These are phyloP conservation scores for Debaryomycetaceae sp. DNA, from an alignment of 1,139 yeast species.

Conservation along the genomic window DNA sequence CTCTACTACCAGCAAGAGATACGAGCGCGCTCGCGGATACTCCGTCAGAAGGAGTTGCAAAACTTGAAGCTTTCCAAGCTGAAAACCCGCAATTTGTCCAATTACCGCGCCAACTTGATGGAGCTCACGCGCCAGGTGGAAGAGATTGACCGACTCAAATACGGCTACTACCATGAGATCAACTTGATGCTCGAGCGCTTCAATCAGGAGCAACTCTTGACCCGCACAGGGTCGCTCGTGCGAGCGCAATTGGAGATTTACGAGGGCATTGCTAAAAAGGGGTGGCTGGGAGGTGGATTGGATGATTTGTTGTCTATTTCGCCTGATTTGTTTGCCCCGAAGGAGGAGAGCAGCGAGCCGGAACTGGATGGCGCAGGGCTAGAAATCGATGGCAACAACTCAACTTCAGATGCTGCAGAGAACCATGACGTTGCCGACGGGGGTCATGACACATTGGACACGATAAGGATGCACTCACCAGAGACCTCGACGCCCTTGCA, in stretches of 20 bases:
- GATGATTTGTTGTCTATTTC: conserved; percentile 58
- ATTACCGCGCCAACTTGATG: conserved; percentile 61
- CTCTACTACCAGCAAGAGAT: conserved; percentile 51
- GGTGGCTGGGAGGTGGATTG: conserved; percentile 84
- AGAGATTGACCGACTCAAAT: conserved; percentile 71
- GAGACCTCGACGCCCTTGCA: not conserved
- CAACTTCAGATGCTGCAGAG: not conserved
- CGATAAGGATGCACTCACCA: conserved; percentile 5
- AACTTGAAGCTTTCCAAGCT: conserved; percentile 51
- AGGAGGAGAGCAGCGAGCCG: conserved; percentile 5
- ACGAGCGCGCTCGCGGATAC: conserved; percentile 42
- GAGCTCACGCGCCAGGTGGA: conserved; percentile 72
- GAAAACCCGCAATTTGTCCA: conserved; percentile 55
- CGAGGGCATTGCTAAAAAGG: conserved; percentile 78
- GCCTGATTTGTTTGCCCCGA: conserved; percentile 46
- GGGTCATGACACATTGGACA: not conserved
- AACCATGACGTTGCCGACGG: not conserved
- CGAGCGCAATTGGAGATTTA: conserved; percentile 78
- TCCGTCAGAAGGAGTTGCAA: conserved; percentile 54
- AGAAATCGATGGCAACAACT: not conserved
- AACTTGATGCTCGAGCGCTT: conserved; percentile 45
- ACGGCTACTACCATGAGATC: conserved; percentile 66
- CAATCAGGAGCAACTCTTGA: conserved; percentile 46
- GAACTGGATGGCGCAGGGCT: not conserved
- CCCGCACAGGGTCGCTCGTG: conserved; percentile 59